Base-by-base conservation (phyloP, 768 basidiomycete genomes). In the Hygrophoropsis aurantiaca region DNA sequence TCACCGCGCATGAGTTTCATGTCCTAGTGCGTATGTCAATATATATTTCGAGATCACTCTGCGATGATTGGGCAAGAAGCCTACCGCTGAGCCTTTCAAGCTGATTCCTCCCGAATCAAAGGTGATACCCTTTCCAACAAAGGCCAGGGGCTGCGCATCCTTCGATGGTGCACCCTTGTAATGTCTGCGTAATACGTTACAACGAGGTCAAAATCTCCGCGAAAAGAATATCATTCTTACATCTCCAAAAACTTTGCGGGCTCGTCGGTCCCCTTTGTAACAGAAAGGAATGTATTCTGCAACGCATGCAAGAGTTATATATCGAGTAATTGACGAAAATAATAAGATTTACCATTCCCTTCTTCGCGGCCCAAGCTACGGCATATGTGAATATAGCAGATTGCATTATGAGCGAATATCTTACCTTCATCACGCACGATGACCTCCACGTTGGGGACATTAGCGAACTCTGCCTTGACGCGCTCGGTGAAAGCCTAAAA, bases 31-130 rank as follows among this genome's bases (percentile, higher is more conserved):
- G n/a, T n/a, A n/a, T n/a, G n/a, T n/a, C 2, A 41, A 47, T 16
- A 25, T 24, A 20, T n/a, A 44, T 27, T 8, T 16, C 26, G 8
- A 33, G 9, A 15, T 38, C 13, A 44, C 35, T 9, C 4, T 16
- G 15, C 3, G 25, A 15, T 2, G 19, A 5, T 16, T 41, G 16
- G 35, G 42, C 43, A 37, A 35, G 5, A 7, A 6, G 73, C 80
- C 57, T 51, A 84, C 88, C 26, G 75, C 74, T 26, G 75, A 60
- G n/a, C 87, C 81, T 67, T 94, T 94, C 65, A 94, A 68, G 49
- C 85, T 87, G 65, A 92, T 92, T 55, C 90, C 90, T 74, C 90
- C 90, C 3, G 83, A 82, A 65, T 94, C 90, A 53, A 94, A 94
- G 13, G 90, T 92, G 60, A 94, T 84, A 50, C 91, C 91, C 62